Evolutionary conservation across 73 alveolate species (phyloP).

Genomic region (Paramecium tetraurelia): DNA sequence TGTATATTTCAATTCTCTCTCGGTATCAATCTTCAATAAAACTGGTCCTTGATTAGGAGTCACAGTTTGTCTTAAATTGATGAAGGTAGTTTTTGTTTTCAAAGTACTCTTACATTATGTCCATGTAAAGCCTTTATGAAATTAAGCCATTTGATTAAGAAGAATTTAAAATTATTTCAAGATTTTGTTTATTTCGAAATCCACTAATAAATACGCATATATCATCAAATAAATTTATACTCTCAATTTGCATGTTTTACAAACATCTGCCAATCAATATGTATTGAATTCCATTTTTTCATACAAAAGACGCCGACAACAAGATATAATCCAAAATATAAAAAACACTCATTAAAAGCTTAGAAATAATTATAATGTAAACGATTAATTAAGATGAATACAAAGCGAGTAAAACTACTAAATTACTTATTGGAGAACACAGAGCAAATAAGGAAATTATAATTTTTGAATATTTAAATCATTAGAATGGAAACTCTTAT

Average conservation of each 20-base stretch:
- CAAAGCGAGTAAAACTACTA: neutral
- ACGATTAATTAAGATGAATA: neutral
- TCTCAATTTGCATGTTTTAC: neutral
- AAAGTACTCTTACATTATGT: neutral
- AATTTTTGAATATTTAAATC: neutral
- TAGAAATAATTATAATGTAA: neutral
- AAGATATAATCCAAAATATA: neutral
- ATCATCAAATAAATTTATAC: neutral
- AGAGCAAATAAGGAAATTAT: too few relatives aligned
- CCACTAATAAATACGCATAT: neutral
- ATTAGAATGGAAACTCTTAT: neutral
- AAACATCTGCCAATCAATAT: neutral
- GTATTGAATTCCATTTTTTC: neutral
- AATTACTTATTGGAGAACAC: neutral
- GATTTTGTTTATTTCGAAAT: neutral
- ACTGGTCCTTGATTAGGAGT: conserved; percentile 37
- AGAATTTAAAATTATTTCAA: neutral
- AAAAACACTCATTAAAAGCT: neutral
- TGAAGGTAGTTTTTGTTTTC: neutral
- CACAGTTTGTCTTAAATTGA: neutral
- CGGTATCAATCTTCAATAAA: conserved; percentile 65
- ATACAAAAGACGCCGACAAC: neutral
- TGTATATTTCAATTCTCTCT: conserved; percentile 63
- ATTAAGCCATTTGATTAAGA: neutral
- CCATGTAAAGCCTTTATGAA: neutral